Conservation (phyloP, 1,284 basidiomycete genomes). For the Golubevia sp. region DNA sequence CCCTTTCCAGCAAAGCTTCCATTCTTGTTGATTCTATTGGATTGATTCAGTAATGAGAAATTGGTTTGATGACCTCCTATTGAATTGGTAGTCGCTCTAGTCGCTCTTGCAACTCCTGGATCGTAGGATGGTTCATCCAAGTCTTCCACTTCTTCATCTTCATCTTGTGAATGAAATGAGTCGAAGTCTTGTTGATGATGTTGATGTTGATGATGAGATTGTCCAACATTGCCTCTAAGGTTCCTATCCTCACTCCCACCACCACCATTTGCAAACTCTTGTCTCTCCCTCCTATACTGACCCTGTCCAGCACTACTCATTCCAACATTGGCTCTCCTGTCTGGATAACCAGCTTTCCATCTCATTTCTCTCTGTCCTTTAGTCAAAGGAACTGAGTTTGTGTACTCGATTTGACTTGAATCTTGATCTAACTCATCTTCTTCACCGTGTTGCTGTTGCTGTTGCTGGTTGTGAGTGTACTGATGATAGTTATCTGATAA, state of each 20-base stretch:
- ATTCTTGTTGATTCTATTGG: background rate
- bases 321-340: background rate
- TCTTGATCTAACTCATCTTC: no score
- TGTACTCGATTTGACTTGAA: no score
- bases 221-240: background rate
- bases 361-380: no score
- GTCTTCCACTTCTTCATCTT: background rate
- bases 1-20: background rate
- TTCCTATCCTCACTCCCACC: background rate
- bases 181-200: background rate
- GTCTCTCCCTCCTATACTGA: background rate
- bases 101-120: background rate
- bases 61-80: background rate
- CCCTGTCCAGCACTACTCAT: background rate
- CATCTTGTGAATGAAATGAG: background rate
- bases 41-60: background rate
- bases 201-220: background rate
- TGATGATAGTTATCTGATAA: no score
- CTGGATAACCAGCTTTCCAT: no score
- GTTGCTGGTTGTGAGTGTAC: no score
- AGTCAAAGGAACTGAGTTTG: no score
- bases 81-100: background rate
- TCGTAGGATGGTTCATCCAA: background rate
- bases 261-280: background rate
- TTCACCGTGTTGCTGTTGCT: no score